phyloP scores from a whole-genome alignment of 768 basidiomycete genomes.

The Suillus spraguei region DNA sequence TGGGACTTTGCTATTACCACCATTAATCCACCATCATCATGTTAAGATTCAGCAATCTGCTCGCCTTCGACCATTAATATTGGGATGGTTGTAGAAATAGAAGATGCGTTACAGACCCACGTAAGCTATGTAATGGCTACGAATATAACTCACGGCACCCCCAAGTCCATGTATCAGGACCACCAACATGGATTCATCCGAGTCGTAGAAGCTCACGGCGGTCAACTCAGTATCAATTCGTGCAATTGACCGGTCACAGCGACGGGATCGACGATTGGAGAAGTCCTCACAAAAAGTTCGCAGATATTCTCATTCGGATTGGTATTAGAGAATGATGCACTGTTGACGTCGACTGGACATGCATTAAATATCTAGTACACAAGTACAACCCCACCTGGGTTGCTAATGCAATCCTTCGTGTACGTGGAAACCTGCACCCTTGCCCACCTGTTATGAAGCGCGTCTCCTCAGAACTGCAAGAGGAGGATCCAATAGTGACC shows the following conservation, averaged over 20 bases:
- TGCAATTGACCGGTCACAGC: neutral
- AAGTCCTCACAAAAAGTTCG: neutral
- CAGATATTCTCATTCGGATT: neutral
- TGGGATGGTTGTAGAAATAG: neutral
- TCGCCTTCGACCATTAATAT: too few relatives aligned
- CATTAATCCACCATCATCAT: too few relatives aligned
- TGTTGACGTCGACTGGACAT: neutral
- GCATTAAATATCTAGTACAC: slow-evolving; percentile 58
- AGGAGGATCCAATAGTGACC: slow-evolving; percentile 52
- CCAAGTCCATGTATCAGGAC: too few relatives aligned
- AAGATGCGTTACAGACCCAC: neutral
- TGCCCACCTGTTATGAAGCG: slow-evolving; percentile 72
- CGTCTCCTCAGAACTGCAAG: slow-evolving; percentile 59
- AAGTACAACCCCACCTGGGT: slow-evolving; percentile 67
- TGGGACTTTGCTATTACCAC: too few relatives aligned
- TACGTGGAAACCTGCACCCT: slow-evolving; percentile 80
- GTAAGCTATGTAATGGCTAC: neutral
- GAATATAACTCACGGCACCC: neutral
- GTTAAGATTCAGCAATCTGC: too few relatives aligned
- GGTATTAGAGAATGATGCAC: neutral
- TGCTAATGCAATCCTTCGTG: slow-evolving; percentile 59
- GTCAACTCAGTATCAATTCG: neutral
- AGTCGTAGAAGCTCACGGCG: neutral
- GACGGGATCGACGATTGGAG: neutral
- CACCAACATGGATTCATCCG: neutral